Evolutionary conservation across 2,329 filamentous ascomycete genomes (phyloP).

Genomic region (Penicillium sp.): DNA sequence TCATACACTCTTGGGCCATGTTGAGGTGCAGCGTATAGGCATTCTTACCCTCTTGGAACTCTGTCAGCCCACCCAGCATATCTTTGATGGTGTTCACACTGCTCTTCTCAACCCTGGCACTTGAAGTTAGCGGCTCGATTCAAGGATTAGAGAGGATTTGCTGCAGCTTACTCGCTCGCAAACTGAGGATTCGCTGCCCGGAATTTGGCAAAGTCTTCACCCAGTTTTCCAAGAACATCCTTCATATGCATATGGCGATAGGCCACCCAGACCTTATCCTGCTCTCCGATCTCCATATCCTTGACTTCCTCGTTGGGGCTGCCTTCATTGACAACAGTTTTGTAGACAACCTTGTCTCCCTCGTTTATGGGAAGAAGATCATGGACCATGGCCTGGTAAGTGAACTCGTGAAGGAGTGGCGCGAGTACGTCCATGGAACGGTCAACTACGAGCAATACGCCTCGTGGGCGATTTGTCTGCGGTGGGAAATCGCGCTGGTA

Average conservation of each 20-base stretch:
- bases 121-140: slow-evolving; percentile 4
- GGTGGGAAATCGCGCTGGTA: slow-evolving; percentile 82
- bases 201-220: slow-evolving; percentile 89
- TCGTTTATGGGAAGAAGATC: slow-evolving; percentile 87
- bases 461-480: slow-evolving; percentile 65
- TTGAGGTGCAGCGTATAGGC: slow-evolving; percentile 89
- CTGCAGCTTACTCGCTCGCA: slow-evolving; percentile 58
- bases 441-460: slow-evolving; percentile 81
- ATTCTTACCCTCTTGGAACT: slow-evolving; percentile 94
- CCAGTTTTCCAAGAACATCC: slow-evolving; percentile 89
- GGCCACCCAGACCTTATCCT: slow-evolving; percentile 91
- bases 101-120: slow-evolving; percentile 57
- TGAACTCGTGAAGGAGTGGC: slow-evolving; percentile 90
- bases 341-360: slow-evolving; percentile 81
- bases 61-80: slow-evolving; percentile 90
- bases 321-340: slow-evolving; percentile 73
- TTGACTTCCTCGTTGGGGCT: slow-evolving; percentile 69
- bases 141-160: not conserved
- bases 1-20: slow-evolving; percentile 98
- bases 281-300: slow-evolving; percentile 85
- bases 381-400: slow-evolving; percentile 97
- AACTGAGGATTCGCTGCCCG: slow-evolving; percentile 89
- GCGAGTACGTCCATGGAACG: slow-evolving; percentile 88
- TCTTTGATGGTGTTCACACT: slow-evolving; percentile 90
- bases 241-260: slow-evolving; percentile 97